These are phyloP conservation scores for Mimosa pudica DNA, from an alignment of 306 rosid species.

Conservation along the genomic window DNA sequence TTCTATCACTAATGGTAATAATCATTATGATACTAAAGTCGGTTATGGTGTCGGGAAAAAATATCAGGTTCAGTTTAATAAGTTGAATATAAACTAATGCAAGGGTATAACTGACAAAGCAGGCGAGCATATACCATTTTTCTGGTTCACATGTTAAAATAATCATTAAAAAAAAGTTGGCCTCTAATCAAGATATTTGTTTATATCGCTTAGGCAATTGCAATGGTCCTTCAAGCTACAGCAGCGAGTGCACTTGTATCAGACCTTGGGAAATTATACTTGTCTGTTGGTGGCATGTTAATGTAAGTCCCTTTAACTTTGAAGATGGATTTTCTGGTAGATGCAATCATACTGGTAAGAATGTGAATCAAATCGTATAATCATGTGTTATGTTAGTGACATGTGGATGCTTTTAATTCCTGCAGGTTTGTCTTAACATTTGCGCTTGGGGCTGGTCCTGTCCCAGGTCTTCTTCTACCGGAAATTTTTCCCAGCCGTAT, in stretches of 20 bases:
- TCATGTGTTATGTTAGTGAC: conserved; percentile 9
- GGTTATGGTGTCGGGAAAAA: not conserved
- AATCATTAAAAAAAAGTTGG: conserved; percentile 16
- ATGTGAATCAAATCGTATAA: conserved; percentile 12
- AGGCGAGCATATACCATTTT: conserved; percentile 14
- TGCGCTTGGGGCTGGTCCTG: conserved; percentile 99
- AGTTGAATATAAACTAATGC: conserved; percentile 26
- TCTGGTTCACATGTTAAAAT: not conserved
- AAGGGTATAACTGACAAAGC: not conserved
- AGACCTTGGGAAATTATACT: conserved; percentile 55
- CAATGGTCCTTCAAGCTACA: conserved; percentile 76
- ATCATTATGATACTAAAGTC: not conserved
- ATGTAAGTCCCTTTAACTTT: conserved; percentile 61
- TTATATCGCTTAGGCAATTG: conserved; percentile 54
- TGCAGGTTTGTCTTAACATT: conserved; percentile 92
- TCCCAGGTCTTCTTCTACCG: conserved; percentile 90
- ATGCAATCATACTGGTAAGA: conserved; percentile 26
- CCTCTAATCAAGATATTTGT: conserved; percentile 13
- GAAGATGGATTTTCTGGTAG: conserved; percentile 25
- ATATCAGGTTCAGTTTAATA: not conserved
- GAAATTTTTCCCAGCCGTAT: conserved; percentile 90
- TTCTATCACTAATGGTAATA: conserved; percentile 10
- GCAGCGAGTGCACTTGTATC: conserved; percentile 68
- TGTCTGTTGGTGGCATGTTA: conserved; percentile 93
- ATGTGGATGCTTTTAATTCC: conserved; percentile 21